Evolutionary conservation across 495 filamentous ascomycete species (phyloP).

Genomic region (Lasiosphaeria hispida): DNA sequence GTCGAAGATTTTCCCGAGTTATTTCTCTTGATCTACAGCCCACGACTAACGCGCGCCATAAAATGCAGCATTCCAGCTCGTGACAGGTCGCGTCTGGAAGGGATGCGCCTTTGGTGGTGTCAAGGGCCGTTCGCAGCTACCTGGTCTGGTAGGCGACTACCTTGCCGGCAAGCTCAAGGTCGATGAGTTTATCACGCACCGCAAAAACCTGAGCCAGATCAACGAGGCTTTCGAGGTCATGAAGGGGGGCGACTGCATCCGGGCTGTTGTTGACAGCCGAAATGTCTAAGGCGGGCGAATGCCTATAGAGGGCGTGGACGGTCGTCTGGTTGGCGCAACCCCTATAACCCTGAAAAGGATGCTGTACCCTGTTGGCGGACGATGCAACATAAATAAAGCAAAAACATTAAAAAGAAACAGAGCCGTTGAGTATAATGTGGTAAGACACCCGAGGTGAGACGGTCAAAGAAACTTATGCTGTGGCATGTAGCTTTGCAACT

Average conservation of each 20-base stretch:
- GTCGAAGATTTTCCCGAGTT: conserved; percentile 38
- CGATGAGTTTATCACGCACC: conserved; percentile 99
- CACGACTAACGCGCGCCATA: conserved; percentile 24
- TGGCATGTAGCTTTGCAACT: too few species aligned
- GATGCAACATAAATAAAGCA: too few species aligned
- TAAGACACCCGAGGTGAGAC: too few species aligned
- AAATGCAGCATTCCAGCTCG: conserved; percentile 89
- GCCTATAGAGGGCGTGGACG: neutral
- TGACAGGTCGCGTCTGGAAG: conserved; percentile 96
- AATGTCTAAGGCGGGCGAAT: neutral
- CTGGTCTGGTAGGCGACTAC: conserved; percentile 86
- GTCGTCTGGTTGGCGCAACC: neutral
- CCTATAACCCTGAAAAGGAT: too few species aligned
- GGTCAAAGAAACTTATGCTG: too few species aligned
- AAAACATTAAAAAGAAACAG: too few species aligned
- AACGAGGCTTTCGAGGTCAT: conserved; percentile 89
- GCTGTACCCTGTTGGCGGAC: too few species aligned
- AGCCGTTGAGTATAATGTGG: too few species aligned
- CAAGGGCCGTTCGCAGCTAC: conserved; percentile 93
- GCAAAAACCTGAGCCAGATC: conserved; percentile 74
- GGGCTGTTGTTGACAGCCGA: conserved; percentile 68
- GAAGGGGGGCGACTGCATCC: conserved; percentile 94
- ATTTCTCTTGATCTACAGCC: neutral
- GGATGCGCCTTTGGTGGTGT: conserved; percentile 97
- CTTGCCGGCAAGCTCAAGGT: conserved; percentile 89